phyloP scores from a whole-genome alignment of 2,329 filamentous ascomycete species.

The Sporothrix schenckii region DNA sequence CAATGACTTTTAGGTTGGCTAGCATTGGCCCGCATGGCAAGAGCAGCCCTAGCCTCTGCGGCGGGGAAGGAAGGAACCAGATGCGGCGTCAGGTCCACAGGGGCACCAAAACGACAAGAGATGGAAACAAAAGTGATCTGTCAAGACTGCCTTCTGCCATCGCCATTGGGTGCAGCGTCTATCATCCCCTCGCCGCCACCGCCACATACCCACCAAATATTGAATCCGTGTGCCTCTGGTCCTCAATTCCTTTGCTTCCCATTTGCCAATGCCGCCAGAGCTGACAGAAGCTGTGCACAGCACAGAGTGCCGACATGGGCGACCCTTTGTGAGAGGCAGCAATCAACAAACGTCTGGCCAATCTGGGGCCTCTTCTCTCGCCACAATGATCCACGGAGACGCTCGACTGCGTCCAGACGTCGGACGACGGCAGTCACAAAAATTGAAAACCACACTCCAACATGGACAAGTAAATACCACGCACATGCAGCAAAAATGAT shows the following conservation, averaged over 20 bases:
- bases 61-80: conserved; percentile 11
- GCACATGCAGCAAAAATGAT: background rate
- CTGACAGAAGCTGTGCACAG: background rate
- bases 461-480: background rate
- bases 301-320: background rate
- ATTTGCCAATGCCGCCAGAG: conserved; percentile 25
- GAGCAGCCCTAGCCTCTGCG: background rate
- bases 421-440: background rate
- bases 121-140: conserved; percentile 24
- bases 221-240: background rate
- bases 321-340: background rate
- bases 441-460: background rate
- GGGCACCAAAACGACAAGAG: background rate
- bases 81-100: background rate
- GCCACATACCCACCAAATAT: conserved; percentile 4
- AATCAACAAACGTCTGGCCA: conserved; percentile 3
- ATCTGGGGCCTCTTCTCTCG: conserved; percentile 6
- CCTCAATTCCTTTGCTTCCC: conserved; percentile 18
- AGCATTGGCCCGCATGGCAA: conserved; percentile 5
- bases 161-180: conserved; percentile 12
- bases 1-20: background rate
- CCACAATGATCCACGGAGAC: conserved; percentile 1
- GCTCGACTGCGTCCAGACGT: background rate
- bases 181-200: background rate
- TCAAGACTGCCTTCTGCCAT: conserved; percentile 1